Base-by-base conservation (phyloP, 805 yeast species). In the Phaffomyces opuntiae region DNA sequence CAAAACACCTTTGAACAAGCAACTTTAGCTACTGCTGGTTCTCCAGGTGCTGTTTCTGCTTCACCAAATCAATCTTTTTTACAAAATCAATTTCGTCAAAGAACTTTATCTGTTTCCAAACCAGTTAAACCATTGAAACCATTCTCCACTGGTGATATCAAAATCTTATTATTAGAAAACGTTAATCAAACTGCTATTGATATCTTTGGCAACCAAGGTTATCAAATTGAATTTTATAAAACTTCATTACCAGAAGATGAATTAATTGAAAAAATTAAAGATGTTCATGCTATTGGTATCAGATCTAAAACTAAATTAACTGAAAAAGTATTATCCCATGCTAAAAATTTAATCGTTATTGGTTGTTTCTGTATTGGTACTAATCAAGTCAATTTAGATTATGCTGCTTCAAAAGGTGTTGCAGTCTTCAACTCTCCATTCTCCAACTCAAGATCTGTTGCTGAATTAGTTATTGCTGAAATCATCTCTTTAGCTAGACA, bases 351-450 rank as follows among this genome's bases (percentile, higher is more conserved):
- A 67, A 86, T 86, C 26, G 90, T 80, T 31, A 74, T 93, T 67
- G 99, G 99, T 47, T 93, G 99, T 73, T 93, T 93, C 85, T 93
- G 99, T 77, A 93, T 93, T 57, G 99, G 99, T 61, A 93, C 98
- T 50, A 93, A 93, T 73, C 99, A 93, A 72, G 99, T 93, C 46
- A 95, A 93, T 66, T 75, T 90, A 53, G 87, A 86, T 56, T 86
- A 64, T 59, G 99, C 99, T 47, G 96, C 98, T 53, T 78, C 83
- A 60, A 77, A 78, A 42, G 99, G 99, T 71, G 78, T 91, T 65
- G 90, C 97, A 40, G 99, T 93, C 24, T 93, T 93, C 83, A 88
- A 89, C 77, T 90, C 99, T 32, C 99, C 99, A 43, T 93, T 93
- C 73, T 89, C 97, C 54, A 93, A 93, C 75, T 91, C 98, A 34